Base-by-base conservation (phyloP, 768 basidiomycete species). In the Kwoniella sp. region DNA sequence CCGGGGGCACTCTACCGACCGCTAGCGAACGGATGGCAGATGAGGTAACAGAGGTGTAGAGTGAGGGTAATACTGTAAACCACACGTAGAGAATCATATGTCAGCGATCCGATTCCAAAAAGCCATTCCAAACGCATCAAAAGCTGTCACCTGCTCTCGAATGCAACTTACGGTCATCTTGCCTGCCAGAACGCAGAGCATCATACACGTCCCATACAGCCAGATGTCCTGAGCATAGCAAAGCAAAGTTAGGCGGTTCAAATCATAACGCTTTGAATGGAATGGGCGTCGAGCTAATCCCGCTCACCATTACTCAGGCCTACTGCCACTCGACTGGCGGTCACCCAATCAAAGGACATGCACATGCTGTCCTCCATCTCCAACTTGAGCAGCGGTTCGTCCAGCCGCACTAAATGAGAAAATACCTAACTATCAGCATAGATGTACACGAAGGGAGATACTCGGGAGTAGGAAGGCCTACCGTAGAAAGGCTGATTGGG, bases 311-410 rank as follows among this genome's bases (percentile, higher is more conserved):
- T 90, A 1, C 90, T 88, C 28, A 88, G 88, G 0, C 93, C 94
- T 13, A 90, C 86, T 0, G 91, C 92, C 7, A 99, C 79, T 12
- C 88, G 72, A 63, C 90, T 88, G 67, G 91, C 91, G 68, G 91
- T 92, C 0, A 88, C 90, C 93, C 93, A 97, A 70, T 96, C 93
- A 58, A 96, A 83, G 17, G 86, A 85, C 85, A 86, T 89, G 74
- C 88, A 89, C n/a, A 84, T 82, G 0, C 90, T 85, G 48, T 92
- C 90, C 59, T 89, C 87, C 1, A 92, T 81, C 70, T 90, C 87
- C 1, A 97, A 86, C 11, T 87, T 85, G 5, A 94, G 55, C 2
- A 90, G 74, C 0, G 93, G 91, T 53, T 88, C 52, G 45, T 62
- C 83, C 0, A 86, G 59, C 15, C 66, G 56, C 15, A 82, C 82